Percentiles rank a stretch among this genome's conserved stretches.
These are phyloP conservation scores for Colletotrichum somersetense DNA, from an alignment of 2,329 filamentous ascomycete genomes.

Conservation along the genomic window DNA sequence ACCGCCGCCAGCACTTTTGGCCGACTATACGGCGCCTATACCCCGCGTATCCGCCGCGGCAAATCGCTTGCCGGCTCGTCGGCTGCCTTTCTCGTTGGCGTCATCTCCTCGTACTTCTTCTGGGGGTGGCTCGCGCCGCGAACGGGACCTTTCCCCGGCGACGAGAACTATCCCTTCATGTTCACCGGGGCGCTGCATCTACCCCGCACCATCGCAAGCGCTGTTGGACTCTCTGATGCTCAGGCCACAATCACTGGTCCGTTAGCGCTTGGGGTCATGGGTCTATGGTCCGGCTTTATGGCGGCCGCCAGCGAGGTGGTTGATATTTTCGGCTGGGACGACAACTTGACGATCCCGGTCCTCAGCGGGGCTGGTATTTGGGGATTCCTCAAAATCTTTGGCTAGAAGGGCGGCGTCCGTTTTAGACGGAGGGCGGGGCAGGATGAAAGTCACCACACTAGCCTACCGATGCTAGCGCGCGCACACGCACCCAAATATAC, in stretches of 20 bases:
- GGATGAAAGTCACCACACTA: slow-evolving; percentile 10
- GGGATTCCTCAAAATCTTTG: slow-evolving; percentile 91
- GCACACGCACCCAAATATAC: neutral
- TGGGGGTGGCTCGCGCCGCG: slow-evolving; percentile 87
- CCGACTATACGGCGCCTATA: slow-evolving; percentile 89
- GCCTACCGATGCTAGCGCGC: slow-evolving; percentile 26
- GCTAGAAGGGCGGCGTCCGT: slow-evolving; percentile 54
- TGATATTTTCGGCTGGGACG: slow-evolving; percentile 94
- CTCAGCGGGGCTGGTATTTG: slow-evolving; percentile 90
- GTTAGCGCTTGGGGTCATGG: slow-evolving; percentile 82
- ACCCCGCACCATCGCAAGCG: slow-evolving; percentile 68
- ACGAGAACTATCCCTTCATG: slow-evolving; percentile 80
- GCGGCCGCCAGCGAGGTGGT: slow-evolving; percentile 91
- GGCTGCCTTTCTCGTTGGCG: slow-evolving; percentile 85
- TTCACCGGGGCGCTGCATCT: slow-evolving; percentile 83
- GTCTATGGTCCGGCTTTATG: slow-evolving; percentile 87
- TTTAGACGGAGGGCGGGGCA: slow-evolving; percentile 12
- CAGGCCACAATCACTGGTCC: slow-evolving; percentile 76
- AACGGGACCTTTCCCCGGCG: slow-evolving; percentile 75
- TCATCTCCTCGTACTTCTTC: slow-evolving; percentile 86
- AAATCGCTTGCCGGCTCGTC: slow-evolving; percentile 93
- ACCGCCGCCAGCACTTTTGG: slow-evolving; percentile 97
- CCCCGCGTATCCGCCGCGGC: slow-evolving; percentile 83
- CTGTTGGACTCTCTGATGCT: slow-evolving; percentile 70
- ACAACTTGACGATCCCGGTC: slow-evolving; percentile 96